Conservation (phyloP, 148 eudicot species). For the Rhododendron kiyosumense region DNA sequence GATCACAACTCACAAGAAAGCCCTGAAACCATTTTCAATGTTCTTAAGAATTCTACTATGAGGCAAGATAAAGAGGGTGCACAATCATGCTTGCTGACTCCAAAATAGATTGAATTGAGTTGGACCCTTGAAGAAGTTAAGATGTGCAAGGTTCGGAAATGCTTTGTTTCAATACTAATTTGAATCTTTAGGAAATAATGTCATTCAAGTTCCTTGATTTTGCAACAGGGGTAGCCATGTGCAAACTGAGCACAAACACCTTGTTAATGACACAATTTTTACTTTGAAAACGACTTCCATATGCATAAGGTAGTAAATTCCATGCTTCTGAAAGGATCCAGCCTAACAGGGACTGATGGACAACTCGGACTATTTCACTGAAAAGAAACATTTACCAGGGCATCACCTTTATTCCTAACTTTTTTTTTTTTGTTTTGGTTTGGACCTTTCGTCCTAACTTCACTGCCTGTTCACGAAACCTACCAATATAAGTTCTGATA, state of each 20-base stretch:
- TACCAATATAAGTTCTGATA: background rate
- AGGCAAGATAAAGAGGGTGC: background rate
- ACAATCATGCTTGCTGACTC: background rate
- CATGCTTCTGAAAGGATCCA: background rate
- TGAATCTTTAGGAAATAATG: background rate
- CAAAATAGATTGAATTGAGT: background rate
- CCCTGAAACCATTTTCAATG: background rate
- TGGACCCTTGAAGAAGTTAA: background rate
- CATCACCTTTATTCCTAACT: background rate
- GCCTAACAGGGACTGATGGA: background rate
- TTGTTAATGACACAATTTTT: background rate
- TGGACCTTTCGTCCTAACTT: background rate
- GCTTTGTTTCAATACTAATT: background rate
- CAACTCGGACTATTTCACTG: background rate
- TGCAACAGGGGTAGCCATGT: background rate
- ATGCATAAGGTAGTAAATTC: background rate
- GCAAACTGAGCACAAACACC: background rate
- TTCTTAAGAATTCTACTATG: background rate
- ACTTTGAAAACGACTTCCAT: background rate
- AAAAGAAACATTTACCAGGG: background rate
- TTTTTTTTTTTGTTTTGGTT: too few species aligned
- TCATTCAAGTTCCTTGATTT: background rate
- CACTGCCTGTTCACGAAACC: background rate
- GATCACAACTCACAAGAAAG: background rate
- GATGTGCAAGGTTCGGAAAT: background rate